Evolutionary conservation across 1,284 basidiomycete species (phyloP), one percentile per base, ranked within the genome.

Genomic region (Takashimella koratensis): DNA sequence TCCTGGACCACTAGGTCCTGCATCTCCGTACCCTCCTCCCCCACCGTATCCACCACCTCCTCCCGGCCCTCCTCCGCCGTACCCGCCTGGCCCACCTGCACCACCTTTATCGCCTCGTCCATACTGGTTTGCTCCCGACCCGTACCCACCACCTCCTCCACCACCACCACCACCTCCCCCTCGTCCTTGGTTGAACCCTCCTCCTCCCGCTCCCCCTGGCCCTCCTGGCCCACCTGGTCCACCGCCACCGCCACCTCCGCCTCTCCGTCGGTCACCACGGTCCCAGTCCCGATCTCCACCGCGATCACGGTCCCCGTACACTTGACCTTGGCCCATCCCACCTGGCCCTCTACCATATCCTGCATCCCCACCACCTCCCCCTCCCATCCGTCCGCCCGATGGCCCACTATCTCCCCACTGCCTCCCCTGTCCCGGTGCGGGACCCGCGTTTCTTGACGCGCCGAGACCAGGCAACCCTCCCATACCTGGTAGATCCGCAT

Each of bases 271-370:
- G 4, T 62, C 54, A 30, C 62, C 61, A 36, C 63, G 54, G 3
- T 65, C 68, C 5, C 64, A 59, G 6, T 67, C 63, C 23, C 69
- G 63, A 4, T 64, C 57, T 20, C 70, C 70, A 0, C 70, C 66
- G 27, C 68, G 65, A 22, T 69, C 42, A 26, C 21, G 24, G 10
- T 42, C 43, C 36, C 43, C 47, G 12, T 36, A 36, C n/a, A 43
- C 51, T 36, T 46, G 52, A 21, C 60, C 55, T 45, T 60, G 59
- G 24, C 58, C 54, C 20, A 39, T 39, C 16, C 40, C 42, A 16
- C 44, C 24, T 26, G 39, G 23, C 43, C 49, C 23, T 43, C 21
- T 23, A 4, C 41, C 26, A 63, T 36, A 36, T 2, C 49, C 48
- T n/a, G 5, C 43, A 6, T 36, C 25, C 3, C 46, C 24, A 36